phyloP scores from a whole-genome alignment of 106 monocot genomes.

The Dioscorea zingiberensis region DNA sequence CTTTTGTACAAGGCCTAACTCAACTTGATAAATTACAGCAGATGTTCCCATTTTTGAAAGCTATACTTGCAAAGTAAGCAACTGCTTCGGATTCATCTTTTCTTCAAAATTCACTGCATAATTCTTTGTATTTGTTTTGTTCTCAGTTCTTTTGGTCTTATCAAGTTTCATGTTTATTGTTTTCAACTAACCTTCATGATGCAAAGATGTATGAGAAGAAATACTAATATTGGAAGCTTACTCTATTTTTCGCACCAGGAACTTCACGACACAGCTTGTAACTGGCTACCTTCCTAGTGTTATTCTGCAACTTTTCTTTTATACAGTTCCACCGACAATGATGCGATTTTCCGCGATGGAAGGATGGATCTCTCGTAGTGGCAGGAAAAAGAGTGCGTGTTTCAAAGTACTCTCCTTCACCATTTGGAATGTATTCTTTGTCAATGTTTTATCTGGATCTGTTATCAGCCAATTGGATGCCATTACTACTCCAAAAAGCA shows the following conservation, averaged over 20 bases:
- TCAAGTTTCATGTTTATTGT: no score
- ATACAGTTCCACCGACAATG: conserved; percentile 77
- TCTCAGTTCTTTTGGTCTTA: no score
- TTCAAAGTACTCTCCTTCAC: conserved; percentile 83
- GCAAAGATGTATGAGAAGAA: no score
- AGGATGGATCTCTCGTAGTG: conserved; percentile 71
- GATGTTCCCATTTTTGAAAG: conserved; percentile 64
- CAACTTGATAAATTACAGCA: conserved; percentile 75
- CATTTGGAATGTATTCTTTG: conserved; percentile 98
- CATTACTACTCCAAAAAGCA: conserved; percentile 70
- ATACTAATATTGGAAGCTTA: no score
- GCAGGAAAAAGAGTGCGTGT: conserved; percentile 88
- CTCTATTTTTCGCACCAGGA: conserved; percentile 31
- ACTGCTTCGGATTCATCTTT: background rate
- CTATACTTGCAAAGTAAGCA: conserved; percentile 78
- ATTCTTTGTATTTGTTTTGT: background rate
- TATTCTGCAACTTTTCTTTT: conserved; percentile 62
- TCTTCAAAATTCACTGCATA: background rate
- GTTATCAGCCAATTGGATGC: conserved; percentile 67
- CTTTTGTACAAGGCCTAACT: conserved; percentile 82
- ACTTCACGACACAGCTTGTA: conserved; percentile 49
- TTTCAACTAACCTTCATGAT: no score
- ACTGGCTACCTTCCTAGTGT: conserved; percentile 94
- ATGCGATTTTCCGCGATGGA: conserved; percentile 82
- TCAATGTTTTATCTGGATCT: conserved; percentile 90